Percentiles rank a stretch among this genome's conserved stretches.
Evolutionary conservation across 1,284 basidiomycete species (phyloP).

Genomic region (Cutaneotrichosporon cavernicola): DNA sequence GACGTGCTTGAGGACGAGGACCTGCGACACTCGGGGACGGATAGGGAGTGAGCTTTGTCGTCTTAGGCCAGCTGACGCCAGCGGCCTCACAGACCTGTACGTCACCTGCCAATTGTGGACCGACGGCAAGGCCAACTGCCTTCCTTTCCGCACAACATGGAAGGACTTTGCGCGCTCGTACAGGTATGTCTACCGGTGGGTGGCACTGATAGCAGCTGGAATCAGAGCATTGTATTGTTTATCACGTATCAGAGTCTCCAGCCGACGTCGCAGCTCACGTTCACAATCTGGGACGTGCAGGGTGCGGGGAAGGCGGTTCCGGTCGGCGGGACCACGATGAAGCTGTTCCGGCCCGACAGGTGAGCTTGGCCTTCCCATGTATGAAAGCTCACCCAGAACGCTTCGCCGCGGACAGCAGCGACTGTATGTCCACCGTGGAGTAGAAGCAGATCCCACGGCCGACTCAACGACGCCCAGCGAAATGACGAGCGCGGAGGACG

Average conservation of each 20-base stretch:
- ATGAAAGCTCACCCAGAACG: conserved; percentile 59
- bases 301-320: conserved; percentile 70
- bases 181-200: conserved; percentile 57
- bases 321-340: conserved; percentile 86
- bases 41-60: conserved; percentile 63
- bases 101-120: conserved; percentile 86
- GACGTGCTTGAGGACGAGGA: conserved; percentile 75
- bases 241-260: conserved; percentile 89
- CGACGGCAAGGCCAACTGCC: conserved; percentile 87
- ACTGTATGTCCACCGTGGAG: conserved; percentile 74
- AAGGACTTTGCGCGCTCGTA: conserved; percentile 84
- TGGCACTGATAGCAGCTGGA: conserved; percentile 67
- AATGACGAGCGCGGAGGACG: conserved; percentile 64
- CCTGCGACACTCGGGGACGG: conserved; percentile 72
- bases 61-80: conserved; percentile 45
- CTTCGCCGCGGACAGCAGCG: conserved; percentile 88
- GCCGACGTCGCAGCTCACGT: conserved; percentile 78
- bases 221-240: conserved; percentile 87
- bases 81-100: conserved; percentile 82
- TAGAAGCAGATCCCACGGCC: conserved; percentile 78
- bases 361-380: conserved; percentile 42
- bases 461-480: conserved; percentile 86
- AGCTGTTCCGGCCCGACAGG: conserved; percentile 88
- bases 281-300: conserved; percentile 93
- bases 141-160: conserved; percentile 86